Base-by-base conservation (phyloP, 2,329 filamentous ascomycete species). In the Claviceps quebecensis region DNA sequence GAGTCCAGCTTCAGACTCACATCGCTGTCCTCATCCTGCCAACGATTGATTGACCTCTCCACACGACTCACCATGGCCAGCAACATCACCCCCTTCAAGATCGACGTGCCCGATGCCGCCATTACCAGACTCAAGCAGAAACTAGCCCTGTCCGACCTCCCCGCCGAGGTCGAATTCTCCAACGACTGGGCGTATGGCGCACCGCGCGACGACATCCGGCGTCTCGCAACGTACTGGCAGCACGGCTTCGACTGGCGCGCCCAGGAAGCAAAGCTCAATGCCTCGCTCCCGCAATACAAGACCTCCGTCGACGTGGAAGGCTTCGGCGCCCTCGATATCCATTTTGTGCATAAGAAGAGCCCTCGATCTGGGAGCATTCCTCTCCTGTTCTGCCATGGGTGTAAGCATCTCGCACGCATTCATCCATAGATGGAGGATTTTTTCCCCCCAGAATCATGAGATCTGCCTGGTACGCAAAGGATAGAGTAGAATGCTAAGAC, bases 261-360 rank as follows among this genome's bases (percentile, higher is more conserved):
- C 23, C 69, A 74, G 16, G 82, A 86, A 61, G 65, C 69, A 3
- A 69, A 72, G 49, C 58, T 86, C 6, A 86, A 86, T 58, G 46
- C 51, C 23, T 54, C 70, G 43, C 62, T 84, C 9, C 75, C 78
- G 0, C 80, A 85, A 23, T 84, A 73, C 62, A 72, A 66, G 1
- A 74, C 74, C 0, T 63, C 63, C 1, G 65, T 86, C 5, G 53
- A 65, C 0, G 71, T 83, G 0, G 71, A 80, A 5, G 76, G 74
- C 0, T 85, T 83, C 54, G 79, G 71, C 0, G 68, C 72, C 0
- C 60, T 85, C 36, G 69, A 79, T 23, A 70, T 87, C 2, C 83
- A 87, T 62, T 83, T 83, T 57, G 61, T 86, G 5, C 78, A 84
- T 59, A 71, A 82, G 56, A 69, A 64, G 49, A 80, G 75, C 57